Evolutionary conservation across 495 filamentous ascomycete genomes (phyloP), one percentile per base, ranked within the genome.

Genomic region (Penicillium desertorum): DNA sequence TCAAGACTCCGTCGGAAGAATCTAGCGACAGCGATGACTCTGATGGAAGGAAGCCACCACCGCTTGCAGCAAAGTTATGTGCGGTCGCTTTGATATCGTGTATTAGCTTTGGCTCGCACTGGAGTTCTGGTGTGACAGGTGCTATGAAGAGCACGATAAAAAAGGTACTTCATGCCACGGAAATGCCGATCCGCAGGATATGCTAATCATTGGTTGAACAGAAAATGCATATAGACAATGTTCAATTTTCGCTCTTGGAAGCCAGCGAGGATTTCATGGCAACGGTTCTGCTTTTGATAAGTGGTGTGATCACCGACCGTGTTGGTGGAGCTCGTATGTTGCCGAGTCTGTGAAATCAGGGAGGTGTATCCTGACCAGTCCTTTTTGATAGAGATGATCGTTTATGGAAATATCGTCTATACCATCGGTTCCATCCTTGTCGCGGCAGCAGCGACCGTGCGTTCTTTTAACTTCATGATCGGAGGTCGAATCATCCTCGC

Each of bases 211-310:
- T 8, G 17, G 0, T 36, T 39, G 25, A 4, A 8, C 25, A 73
- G 72, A 12, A 73, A 71, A 64, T 77, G 62, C 43, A 73, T 19
- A 72, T 76, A 44, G 67, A 69, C 29, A 79, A 79, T 55, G 67
- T 65, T 10, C 72, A 77, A 43, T 79, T 71, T 58, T 71, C 75
- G 0, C 70, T 76, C 3, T 61, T 79, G 1, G 73, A 76, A 62
- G 73, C 74, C 0, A 78, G 73, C 37, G 76, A 78, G 57, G 70
- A 78, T 57, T 79, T 77, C 45, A 79, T 79, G 71, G 70, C 71
- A 1, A 77, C 74, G 0, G 58, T 73, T 0, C 61, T 78, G n/a
- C 57, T 77, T n/a, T 58, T 75, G n/a, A 57, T 73, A 20, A 77
- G 71, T 46, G 76, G 77, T 16, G 60, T 76, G 6, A 57, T 76